phyloP scores from a whole-genome alignment of 2,329 filamentous ascomycete species.

The Fusarium bactridioides region DNA sequence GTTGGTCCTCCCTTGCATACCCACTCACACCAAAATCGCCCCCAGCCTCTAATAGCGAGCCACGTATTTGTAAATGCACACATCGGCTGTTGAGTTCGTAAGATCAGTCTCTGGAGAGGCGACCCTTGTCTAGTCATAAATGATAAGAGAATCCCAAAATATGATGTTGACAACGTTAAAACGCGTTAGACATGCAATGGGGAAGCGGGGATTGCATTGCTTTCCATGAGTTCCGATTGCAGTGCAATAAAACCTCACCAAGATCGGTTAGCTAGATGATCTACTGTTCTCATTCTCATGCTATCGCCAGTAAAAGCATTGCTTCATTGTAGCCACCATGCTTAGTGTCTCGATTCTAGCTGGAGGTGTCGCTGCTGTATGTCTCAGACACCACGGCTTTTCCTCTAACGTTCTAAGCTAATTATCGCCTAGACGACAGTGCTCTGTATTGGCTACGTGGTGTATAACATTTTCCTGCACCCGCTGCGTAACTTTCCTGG shows the following conservation, averaged over 20 bases:
- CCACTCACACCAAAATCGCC: neutral
- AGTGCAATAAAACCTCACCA: neutral
- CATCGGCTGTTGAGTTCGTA: neutral
- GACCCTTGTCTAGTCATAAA: neutral
- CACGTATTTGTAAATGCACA: neutral
- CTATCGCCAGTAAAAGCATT: neutral
- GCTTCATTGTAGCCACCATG: neutral
- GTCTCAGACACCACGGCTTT: neutral
- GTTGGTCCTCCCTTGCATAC: neutral
- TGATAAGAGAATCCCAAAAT: neutral
- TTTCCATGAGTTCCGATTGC: neutral
- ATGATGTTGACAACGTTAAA: neutral
- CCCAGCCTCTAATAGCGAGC: neutral
- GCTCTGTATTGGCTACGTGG: neutral
- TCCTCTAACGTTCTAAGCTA: neutral
- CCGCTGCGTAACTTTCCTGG: neutral
- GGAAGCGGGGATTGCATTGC: neutral
- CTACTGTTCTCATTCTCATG: neutral
- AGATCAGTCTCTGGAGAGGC: neutral
- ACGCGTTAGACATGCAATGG: neutral
- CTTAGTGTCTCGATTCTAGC: neutral
- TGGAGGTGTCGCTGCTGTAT: neutral
- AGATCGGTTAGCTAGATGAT: neutral
- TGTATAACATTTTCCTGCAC: neutral
- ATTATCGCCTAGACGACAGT: neutral